Evolutionary conservation across 257 asterid genomes (phyloP).

Genomic region (Catharanthus roseus): DNA sequence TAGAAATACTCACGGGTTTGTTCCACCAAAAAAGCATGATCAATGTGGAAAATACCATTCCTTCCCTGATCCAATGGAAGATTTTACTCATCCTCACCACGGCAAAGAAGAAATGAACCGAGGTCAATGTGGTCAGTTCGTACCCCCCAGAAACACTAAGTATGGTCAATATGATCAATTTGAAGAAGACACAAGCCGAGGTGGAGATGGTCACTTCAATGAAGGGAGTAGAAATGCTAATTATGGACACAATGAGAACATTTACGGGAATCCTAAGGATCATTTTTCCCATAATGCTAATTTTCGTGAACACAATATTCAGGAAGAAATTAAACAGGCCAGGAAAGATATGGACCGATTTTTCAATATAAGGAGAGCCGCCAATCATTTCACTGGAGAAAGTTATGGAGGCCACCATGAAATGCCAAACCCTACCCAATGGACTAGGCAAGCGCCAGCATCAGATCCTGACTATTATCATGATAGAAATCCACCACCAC

Average conservation of each 20-base stretch:
- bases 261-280: not conserved
- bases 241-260: not conserved
- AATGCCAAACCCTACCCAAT: not conserved
- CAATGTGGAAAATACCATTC: not conserved
- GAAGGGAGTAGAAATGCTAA: not conserved
- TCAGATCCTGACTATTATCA: not conserved
- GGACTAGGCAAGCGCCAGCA: not conserved
- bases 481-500: not conserved
- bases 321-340: conserved; percentile 1
- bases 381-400: not conserved
- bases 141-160: not conserved
- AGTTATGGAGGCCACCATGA: not conserved
- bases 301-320: not conserved
- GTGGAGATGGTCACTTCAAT: not conserved
- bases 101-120: not conserved
- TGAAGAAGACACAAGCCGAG: not conserved
- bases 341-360: not conserved
- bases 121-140: not conserved
- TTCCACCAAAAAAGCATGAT: not conserved
- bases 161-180: not conserved
- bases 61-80: not conserved
- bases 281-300: not conserved
- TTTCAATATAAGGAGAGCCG: not conserved
- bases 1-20: not conserved
- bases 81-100: not conserved